Conservation (phyloP, 148 eudicot species). For the Hydrangea macrophylla region DNA sequence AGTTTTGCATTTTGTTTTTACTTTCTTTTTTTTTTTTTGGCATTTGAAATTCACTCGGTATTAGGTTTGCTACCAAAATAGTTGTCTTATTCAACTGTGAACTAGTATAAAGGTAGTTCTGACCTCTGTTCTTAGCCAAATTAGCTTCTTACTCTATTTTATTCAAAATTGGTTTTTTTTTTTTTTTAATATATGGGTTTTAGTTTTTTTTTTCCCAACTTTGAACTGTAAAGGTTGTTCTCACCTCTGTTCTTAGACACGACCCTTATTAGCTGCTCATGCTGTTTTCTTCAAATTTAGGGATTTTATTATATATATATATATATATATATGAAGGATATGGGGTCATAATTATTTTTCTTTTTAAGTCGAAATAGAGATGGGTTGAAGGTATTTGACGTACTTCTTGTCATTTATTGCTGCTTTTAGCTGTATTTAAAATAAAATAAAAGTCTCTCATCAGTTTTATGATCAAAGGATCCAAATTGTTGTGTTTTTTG, state of each 20-base stretch:
- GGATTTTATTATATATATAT: neutral
- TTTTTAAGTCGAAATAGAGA: neutral
- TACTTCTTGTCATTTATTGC: neutral
- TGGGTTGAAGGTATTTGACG: neutral
- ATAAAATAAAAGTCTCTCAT: neutral
- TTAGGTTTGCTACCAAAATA: neutral
- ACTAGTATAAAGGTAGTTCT: neutral
- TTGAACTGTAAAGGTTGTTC: too few species aligned
- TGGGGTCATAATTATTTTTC: neutral
- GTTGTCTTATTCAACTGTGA: slow-evolving; percentile 8
- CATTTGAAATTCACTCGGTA: neutral
- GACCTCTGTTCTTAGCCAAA: neutral
- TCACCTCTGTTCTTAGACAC: neutral
- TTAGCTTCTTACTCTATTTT: neutral
- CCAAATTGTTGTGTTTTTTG: slow-evolving; percentile 10
- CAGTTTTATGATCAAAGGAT: slow-evolving; percentile 3
- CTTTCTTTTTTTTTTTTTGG: neutral
- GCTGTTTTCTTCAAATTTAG: neutral
- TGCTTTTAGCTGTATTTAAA: slow-evolving; percentile 1
- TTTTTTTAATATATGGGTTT: neutral
- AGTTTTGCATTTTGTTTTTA: neutral
- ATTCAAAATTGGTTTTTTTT: too few species aligned
- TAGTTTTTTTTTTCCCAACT: neutral
- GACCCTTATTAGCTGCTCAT: too few species aligned
- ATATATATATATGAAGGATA: neutral